These are phyloP conservation scores for Magnusiomyces paraingens DNA, from an alignment of 1,139 yeast genomes.

Conservation along the genomic window DNA sequence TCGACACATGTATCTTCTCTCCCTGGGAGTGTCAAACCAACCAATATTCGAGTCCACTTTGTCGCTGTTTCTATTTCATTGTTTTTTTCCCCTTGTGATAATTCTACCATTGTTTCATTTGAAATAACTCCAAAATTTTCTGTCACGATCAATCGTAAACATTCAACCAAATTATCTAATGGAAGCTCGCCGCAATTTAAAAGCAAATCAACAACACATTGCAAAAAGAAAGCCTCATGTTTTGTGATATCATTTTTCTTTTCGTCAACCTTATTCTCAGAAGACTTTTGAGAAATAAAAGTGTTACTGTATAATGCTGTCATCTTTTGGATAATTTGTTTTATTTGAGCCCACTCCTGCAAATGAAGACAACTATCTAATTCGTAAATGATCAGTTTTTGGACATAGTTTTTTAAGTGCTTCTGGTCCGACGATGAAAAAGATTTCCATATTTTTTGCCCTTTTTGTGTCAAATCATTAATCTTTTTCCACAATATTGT, in stretches of 20 bases:
- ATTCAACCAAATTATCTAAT: constrained; percentile 9
- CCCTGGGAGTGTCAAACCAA: constrained; percentile 14
- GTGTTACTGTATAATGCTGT: not conserved
- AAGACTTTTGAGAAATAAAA: not conserved
- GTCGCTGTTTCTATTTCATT: constrained; percentile 7
- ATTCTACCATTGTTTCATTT: not conserved
- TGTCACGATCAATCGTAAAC: constrained; percentile 12
- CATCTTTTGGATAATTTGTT: constrained; percentile 1
- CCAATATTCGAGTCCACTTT: constrained; percentile 14
- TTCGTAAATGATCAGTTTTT: constrained; percentile 13
- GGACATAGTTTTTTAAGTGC: constrained; percentile 6
- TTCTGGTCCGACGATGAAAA: not conserved
- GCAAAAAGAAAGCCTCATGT: not conserved
- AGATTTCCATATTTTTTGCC: not conserved
- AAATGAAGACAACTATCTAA: constrained; percentile 15
- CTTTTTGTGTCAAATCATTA: not conserved
- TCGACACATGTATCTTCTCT: constrained; percentile 14
- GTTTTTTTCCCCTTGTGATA: not conserved
- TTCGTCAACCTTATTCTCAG: not conserved
- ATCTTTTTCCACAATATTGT: not conserved
- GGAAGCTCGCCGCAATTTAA: constrained; percentile 11
- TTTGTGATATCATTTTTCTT: constrained; percentile 3
- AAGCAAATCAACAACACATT: constrained; percentile 15
- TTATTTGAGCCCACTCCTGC: constrained; percentile 11
- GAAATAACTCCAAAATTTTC: constrained; percentile 6